phyloP scores from a whole-genome alignment of 140 eudicot genomes.

The Oenanthe javanica region DNA sequence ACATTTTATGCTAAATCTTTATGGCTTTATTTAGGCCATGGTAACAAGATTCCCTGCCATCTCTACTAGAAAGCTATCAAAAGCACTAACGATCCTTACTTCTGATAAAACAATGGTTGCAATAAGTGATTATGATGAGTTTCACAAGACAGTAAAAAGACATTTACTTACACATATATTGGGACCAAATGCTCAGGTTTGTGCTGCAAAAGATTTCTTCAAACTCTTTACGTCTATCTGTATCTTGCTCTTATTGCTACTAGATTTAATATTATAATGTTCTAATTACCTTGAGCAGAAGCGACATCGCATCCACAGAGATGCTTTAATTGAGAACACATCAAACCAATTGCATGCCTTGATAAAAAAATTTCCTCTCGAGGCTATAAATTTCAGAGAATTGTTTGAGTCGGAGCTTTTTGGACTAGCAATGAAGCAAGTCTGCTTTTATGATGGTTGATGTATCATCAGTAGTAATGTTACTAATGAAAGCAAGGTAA shows the following conservation, averaged over 20 bases:
- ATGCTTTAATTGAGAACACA: slow-evolving; percentile 45
- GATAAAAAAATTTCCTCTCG: slow-evolving; percentile 22
- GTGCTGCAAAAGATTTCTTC: background rate
- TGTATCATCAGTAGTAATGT: background rate
- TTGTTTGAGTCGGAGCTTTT: slow-evolving; percentile 68
- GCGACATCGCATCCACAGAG: slow-evolving; percentile 59
- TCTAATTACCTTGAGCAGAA: slow-evolving; percentile 28
- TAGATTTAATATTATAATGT: background rate
- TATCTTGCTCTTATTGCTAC: background rate
- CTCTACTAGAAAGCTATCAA: slow-evolving; percentile 73
- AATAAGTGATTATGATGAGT: slow-evolving; percentile 75
- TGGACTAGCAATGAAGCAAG: slow-evolving; percentile 73
- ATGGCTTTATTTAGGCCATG: slow-evolving; percentile 47
- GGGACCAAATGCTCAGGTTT: slow-evolving; percentile 89
- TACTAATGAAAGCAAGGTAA: background rate
- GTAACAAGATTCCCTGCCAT: slow-evolving; percentile 74
- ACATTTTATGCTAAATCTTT: background rate
- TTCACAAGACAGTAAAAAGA: slow-evolving; percentile 53
- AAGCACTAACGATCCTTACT: slow-evolving; percentile 59
- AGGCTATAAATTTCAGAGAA: slow-evolving; percentile 56
- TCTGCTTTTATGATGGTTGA: background rate
- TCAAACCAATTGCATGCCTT: slow-evolving; percentile 29
- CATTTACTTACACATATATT: slow-evolving; percentile 44
- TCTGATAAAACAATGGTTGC: slow-evolving; percentile 79
- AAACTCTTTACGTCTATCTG: background rate